phyloP scores from a whole-genome alignment of 805 yeast species.

The Ogataea sp. region DNA sequence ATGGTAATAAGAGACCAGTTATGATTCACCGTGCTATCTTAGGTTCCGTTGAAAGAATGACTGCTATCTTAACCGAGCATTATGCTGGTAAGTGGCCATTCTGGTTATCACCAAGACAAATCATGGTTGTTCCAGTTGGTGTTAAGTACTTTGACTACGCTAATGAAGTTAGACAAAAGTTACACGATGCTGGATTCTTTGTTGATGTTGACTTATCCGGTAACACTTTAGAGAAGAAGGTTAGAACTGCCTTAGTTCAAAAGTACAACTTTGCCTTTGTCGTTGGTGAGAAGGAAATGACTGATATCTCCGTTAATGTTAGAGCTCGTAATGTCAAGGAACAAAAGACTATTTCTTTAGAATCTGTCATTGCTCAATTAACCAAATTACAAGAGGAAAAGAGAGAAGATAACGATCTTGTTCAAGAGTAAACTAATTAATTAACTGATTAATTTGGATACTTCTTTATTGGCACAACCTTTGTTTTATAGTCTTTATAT shows the following conservation, averaged over 20 bases:
- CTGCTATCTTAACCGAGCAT: slow-evolving; percentile 96
- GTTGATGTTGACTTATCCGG: slow-evolving; percentile 92
- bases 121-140: slow-evolving; percentile 94
- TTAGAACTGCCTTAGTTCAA: slow-evolving; percentile 90
- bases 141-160: slow-evolving; percentile 91
- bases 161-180: slow-evolving; percentile 59
- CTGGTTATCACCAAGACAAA: slow-evolving; percentile 99
- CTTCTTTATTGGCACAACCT: no score
- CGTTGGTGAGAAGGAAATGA: slow-evolving; percentile 93
- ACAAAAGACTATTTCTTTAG: slow-evolving; percentile 76
- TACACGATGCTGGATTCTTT: slow-evolving; percentile 70
- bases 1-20: slow-evolving; percentile 78
- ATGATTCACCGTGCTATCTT: slow-evolving; percentile 99
- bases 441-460: not conserved
- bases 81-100: slow-evolving; percentile 99
- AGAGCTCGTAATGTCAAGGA: slow-evolving; percentile 94
- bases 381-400: slow-evolving; percentile 58
- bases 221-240: slow-evolving; percentile 97
- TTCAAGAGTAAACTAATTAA: not conserved
- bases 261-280: slow-evolving; percentile 93
- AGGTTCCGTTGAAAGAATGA: slow-evolving; percentile 99
- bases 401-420: slow-evolving; percentile 59
- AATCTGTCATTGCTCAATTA: slow-evolving; percentile 64
- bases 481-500: no score
- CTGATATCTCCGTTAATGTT: slow-evolving; percentile 74